Conservation (phyloP, 2,329 filamentous ascomycete species). For the Beauveria australis region DNA sequence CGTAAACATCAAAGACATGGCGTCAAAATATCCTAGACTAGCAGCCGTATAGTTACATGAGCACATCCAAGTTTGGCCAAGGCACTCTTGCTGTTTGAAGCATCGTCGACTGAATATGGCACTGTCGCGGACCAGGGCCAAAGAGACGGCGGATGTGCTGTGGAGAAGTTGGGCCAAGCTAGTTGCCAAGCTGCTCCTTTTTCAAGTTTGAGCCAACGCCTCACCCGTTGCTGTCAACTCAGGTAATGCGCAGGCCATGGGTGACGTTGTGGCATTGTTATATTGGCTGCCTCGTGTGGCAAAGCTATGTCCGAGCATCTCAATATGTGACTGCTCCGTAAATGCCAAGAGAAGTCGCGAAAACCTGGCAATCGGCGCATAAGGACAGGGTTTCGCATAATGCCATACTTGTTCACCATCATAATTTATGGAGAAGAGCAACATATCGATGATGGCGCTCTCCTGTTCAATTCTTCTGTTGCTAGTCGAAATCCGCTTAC, state of each 20-base stretch:
- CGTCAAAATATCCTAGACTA: slow-evolving; percentile 6
- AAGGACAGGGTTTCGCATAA: background rate
- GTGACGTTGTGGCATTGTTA: background rate
- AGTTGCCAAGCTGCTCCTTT: background rate
- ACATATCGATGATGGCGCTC: background rate
- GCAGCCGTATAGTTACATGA: background rate
- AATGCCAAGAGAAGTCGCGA: background rate
- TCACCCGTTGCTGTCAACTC: background rate
- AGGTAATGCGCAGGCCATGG: background rate
- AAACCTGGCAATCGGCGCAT: background rate
- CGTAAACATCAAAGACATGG: background rate
- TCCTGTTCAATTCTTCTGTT: background rate
- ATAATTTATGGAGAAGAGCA: slow-evolving; percentile 1
- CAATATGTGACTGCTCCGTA: background rate
- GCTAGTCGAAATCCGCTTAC: background rate
- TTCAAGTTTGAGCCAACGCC: background rate
- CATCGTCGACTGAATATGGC: background rate
- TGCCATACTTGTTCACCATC: background rate
- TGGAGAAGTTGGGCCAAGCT: background rate
- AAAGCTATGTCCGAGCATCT: background rate
- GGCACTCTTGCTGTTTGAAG: background rate
- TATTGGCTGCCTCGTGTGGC: background rate
- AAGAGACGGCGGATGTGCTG: background rate
- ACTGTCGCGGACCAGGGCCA: background rate
- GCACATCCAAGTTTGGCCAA: background rate